Evolutionary conservation across 148 eudicot species (phyloP), one percentile per base, ranked within the genome.

Genomic region (Drosera capensis): DNA sequence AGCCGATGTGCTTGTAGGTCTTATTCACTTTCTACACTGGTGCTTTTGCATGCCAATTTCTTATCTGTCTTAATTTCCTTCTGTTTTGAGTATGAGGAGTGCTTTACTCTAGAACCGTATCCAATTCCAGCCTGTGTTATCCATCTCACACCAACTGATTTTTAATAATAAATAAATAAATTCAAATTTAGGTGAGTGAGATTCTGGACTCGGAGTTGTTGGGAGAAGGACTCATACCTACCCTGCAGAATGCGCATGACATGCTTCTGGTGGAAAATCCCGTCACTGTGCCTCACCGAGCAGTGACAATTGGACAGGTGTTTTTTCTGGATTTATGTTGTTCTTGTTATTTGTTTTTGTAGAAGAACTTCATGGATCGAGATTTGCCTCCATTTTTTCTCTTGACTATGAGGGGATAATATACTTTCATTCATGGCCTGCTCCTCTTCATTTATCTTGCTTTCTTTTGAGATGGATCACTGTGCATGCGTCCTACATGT

Each of bases 161-260:
- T 40, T 21, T 14, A 5, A 9, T 4, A 3, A 20, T n/a, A 35
- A 37, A 2, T 31, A 55, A 17, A 21, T 3, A 40, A 44, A 44
- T 30, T 37, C 36, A 19, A 52, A 46, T 69, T 48, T 59, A 86
- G 94, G 87, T 82, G 11, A 86, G 96, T 62, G 96, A 86, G 74
- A 86, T 86, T 52, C 75, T 86, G 29, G 96, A 86, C 70, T 86
- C 96, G 11, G 96, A 86, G 55, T 74, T 86, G 51, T 55, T 86
- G 62, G 96, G 96, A 44, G 96, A 86, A 70, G 96, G 96, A 58
- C 49, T 82, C 9, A 76, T 86, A 61, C 88, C 94, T 36, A 79
- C 96, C 45, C 57, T 86, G 45, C 96, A 86, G 66, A 73, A 86
- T 63, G 96, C 96, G 29, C 78, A 82, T 68, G 96, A 86, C 68